Base-by-base conservation (phyloP, 371 early-diverging fungal species). In the Syncephalastrum contaminatum region DNA sequence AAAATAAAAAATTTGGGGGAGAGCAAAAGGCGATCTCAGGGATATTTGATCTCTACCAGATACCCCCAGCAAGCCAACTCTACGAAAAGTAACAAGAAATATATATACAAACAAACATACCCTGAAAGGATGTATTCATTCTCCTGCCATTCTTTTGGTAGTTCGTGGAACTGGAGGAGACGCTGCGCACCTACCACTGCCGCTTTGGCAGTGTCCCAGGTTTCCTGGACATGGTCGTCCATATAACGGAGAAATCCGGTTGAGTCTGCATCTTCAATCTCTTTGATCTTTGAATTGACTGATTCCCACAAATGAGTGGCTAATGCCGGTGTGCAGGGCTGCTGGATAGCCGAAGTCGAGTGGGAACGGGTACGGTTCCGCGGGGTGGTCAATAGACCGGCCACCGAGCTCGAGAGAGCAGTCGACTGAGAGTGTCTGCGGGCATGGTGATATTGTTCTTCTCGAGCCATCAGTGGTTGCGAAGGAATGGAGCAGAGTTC, bases 131-230 rank as follows among this genome's bases (percentile, higher is more conserved):
- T 80, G 59, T 82, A 84, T 66, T 83, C 76, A 59, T 87, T 87
- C 64, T 87, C 86, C 60, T 81, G 82, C 81, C 88, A 81, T 62
- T 82, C 81, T 48, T 67, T 70, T 1, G 88, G 88, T 22, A 87
- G 46, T 42, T 87, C 88, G 39, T 87, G 83, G 45, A 85, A 75
- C 1, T 70, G 59, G 8, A 87, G 60, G 25, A 87, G 56, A 15
- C 88, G 73, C 49, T 82, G 77, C 19, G 85, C 80, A 8, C 85
- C 88, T 0, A 75, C 68, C 30, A 82, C 62, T 2, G 83, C 75
- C 0, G 88, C 86, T 43, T 77, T 80, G 18, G 78, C 77, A 1
- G 69, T 66, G 19, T 77, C 82, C 70, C 81, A 73, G 5, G 77
- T 74, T 36, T 81, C 83, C 27, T 69, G 70, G 13, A 72, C 67